Percentiles rank a stretch among this genome's conserved stretches.
phyloP scores from a whole-genome alignment of 129 eudicot genomes.

The sunflower (Helianthus annuus) region DNA sequence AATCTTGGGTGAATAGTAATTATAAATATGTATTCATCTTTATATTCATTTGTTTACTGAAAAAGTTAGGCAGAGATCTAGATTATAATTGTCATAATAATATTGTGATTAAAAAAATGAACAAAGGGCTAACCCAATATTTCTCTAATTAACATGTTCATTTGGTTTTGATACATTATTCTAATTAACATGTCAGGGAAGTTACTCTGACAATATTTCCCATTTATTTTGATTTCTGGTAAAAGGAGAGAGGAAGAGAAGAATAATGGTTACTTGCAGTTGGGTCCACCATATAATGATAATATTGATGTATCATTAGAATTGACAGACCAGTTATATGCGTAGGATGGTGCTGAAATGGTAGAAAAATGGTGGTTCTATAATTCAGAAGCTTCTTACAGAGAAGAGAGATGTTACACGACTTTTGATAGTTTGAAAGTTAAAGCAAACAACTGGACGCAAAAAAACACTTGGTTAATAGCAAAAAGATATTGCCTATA shows the following conservation, averaged over 20 bases:
- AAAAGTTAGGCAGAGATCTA: conserved; percentile 6
- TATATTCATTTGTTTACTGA: conserved; percentile 6
- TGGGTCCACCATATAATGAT: conserved; percentile 77
- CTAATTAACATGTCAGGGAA: conserved; percentile 5
- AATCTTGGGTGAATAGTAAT: background rate
- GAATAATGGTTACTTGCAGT: conserved; percentile 46
- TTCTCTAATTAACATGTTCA: too few species aligned
- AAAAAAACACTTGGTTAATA: too few species aligned
- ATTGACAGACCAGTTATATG: too few species aligned
- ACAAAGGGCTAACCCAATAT: conserved; percentile 10
- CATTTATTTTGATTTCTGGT: conserved; percentile 40
- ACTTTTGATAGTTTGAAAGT: too few species aligned
- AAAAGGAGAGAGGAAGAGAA: conserved; percentile 45
- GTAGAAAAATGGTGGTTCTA: too few species aligned
- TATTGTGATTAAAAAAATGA: background rate
- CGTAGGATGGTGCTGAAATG: too few species aligned
- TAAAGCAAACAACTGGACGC: too few species aligned
- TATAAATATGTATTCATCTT: background rate
- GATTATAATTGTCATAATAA: background rate
- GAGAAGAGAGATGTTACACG: too few species aligned
- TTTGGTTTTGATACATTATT: conserved; percentile 1
- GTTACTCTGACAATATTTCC: background rate
- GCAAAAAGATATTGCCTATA: too few species aligned
- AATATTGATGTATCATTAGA: conserved; percentile 68
- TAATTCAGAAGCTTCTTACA: too few species aligned